phyloP scores from a whole-genome alignment of 2,329 filamentous ascomycete species.

The Trichoderma atrobrunneum region DNA sequence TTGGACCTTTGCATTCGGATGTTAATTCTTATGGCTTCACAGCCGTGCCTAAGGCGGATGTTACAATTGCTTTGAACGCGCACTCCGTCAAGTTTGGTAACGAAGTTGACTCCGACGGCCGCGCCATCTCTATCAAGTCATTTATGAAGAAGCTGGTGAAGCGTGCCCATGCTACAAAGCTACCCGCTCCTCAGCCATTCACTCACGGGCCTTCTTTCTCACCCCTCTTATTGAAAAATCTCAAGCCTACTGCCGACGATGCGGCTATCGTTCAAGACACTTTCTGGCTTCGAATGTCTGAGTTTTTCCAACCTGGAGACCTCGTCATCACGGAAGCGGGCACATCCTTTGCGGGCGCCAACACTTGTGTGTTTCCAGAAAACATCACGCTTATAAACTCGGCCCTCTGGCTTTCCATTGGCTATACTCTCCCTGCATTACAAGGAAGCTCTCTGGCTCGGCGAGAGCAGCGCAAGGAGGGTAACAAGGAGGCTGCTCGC shows the following conservation, averaged over 20 bases:
- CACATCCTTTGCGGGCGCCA: conserved; percentile 54
- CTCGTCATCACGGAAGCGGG: conserved; percentile 58
- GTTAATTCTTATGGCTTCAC: conserved; percentile 44
- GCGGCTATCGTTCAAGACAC: conserved; percentile 46
- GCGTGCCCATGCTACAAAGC: conserved; percentile 29
- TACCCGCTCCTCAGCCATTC: conserved; percentile 26
- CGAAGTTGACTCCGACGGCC: conserved; percentile 22
- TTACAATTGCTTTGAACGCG: conserved; percentile 32
- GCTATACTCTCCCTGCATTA: conserved; percentile 58
- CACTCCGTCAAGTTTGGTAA: background rate
- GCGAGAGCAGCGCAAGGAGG: conserved; percentile 34
- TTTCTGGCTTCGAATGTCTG: conserved; percentile 46
- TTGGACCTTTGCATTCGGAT: conserved; percentile 46
- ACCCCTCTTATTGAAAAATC: background rate
- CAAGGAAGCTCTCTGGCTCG: conserved; percentile 56
- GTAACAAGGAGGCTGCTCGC: background rate
- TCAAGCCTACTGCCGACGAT: conserved; percentile 19
- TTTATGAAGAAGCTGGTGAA: conserved; percentile 28
- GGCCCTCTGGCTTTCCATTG: conserved; percentile 59
- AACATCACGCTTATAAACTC: conserved; percentile 47
- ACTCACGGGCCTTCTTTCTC: conserved; percentile 30
- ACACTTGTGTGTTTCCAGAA: conserved; percentile 48
- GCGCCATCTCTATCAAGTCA: conserved; percentile 29
- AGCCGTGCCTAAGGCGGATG: conserved; percentile 34
- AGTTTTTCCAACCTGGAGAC: conserved; percentile 50